Percentiles rank a stretch among this genome's conserved stretches.
Conservation (phyloP, 306 rosid species). For the Glycine soja region DNA sequence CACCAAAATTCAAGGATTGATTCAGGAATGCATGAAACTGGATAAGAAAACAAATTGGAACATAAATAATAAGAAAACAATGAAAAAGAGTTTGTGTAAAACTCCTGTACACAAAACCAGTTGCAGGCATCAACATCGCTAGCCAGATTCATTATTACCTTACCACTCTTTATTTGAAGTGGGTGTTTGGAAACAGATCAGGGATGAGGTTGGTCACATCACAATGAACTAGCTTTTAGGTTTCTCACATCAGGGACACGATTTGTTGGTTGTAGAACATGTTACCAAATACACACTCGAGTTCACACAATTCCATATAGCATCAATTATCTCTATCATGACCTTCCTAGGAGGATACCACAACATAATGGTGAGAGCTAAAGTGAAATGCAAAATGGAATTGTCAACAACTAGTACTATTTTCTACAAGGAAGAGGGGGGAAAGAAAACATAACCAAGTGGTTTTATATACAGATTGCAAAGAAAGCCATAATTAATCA, state of each 20-base stretch:
- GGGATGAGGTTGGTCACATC: not conserved
- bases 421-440: not conserved
- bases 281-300: not conserved
- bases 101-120: slow-evolving; percentile 27
- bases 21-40: slow-evolving; percentile 12
- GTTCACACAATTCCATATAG: slow-evolving; percentile 16
- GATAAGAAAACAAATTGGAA: slow-evolving; percentile 12
- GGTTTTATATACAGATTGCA: slow-evolving; percentile 37
- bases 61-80: not conserved
- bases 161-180: not conserved
- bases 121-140: slow-evolving; percentile 13
- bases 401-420: not conserved
- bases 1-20: slow-evolving; percentile 51
- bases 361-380: not conserved
- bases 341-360: not conserved
- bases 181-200: not conserved
- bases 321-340: slow-evolving; percentile 15
- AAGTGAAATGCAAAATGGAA: not conserved
- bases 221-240: not conserved
- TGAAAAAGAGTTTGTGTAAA: not conserved
- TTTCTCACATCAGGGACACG: not conserved
- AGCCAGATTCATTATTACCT: not conserved
- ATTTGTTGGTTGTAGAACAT: not conserved
- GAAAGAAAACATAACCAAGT: not conserved
- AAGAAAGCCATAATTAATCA: slow-evolving; percentile 17